Base-by-base conservation (phyloP, 2,329 filamentous ascomycete genomes). In the Amylocarpus encephaloides region DNA sequence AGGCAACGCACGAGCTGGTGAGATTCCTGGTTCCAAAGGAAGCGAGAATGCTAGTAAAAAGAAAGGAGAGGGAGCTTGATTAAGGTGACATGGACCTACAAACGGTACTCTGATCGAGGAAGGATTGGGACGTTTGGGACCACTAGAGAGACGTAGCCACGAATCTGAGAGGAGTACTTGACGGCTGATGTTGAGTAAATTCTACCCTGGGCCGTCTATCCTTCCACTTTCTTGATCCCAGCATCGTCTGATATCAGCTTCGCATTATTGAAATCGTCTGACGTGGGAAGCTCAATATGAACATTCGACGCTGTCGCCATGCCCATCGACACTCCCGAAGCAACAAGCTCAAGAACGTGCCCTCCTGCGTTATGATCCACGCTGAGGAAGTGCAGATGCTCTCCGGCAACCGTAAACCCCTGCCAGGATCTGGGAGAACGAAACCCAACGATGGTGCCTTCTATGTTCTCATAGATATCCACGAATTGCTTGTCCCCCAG, bases 391-490 rank as follows among this genome's bases (percentile, higher is more conserved):
- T 59, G 56, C 18, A 52, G 22, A 44, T 59, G 56, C 40, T 50
- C 46, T 16, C 56, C 56, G 5, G 48, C 52, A 33, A 59, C 56
- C 7, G 48, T 43, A 16, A 59, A 43, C 11, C 56, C 56, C n/a
- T 53, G 46, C 39, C 46, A 52, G 9, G 42, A 51, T 12, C 45
- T 33, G 7, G 56, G 56, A 29, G 49, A 53, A 34, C 69, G 59
- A 49, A 73, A 71, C 1, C 71, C 71, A 48, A 74, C 66, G 13
- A 74, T 64, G 2, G 66, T 70, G 1, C 69, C 71, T 10, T 62
- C 59, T 7, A 70, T 61, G 46, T 67, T 54, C 7, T 60, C 48
- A 47, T 70, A 71, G 42, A 59, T 58, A 39, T 67, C 64, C 9
- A 71, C 68, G 12, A 59, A 64, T 57, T 72, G 70, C 52, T 67